Evolutionary conservation across 768 basidiomycete genomes (phyloP).

Genomic region (Naganishia kalamii): DNA sequence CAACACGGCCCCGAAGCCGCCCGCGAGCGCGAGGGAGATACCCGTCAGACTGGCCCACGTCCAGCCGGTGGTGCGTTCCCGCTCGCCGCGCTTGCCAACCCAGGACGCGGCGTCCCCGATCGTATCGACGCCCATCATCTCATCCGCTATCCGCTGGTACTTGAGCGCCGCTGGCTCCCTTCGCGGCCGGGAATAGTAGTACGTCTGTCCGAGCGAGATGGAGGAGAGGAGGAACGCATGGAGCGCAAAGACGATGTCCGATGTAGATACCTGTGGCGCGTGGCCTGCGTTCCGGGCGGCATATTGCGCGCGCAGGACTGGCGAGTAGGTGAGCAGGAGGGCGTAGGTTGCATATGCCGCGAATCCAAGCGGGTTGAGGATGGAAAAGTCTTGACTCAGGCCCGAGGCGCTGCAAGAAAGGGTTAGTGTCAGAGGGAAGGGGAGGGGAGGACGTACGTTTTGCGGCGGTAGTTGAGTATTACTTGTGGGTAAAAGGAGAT

Average conservation of each 20-base stretch:
- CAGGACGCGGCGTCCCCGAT: background rate
- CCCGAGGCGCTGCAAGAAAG: slow-evolving; percentile 40
- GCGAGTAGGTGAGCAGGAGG: slow-evolving; percentile 39
- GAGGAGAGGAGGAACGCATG: slow-evolving; percentile 45
- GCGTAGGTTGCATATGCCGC: slow-evolving; percentile 45
- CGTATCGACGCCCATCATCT: background rate
- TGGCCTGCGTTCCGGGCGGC: slow-evolving; percentile 45
- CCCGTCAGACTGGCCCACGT: slow-evolving; percentile 9
- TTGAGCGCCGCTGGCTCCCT: background rate
- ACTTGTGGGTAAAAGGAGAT: slow-evolving; percentile 49
- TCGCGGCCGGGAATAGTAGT: slow-evolving; percentile 34
- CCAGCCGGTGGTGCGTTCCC: slow-evolving; percentile 17
- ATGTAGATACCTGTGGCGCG: slow-evolving; percentile 41
- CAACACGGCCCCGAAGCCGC: background rate
- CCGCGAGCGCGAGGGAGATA: background rate
- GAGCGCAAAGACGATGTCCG: slow-evolving; percentile 49
- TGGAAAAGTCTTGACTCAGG: slow-evolving; percentile 47
- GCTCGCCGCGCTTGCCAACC: slow-evolving; percentile 5
- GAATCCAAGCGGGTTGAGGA: slow-evolving; percentile 48
- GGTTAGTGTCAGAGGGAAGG: slow-evolving; percentile 12
- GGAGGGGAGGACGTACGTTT: slow-evolving; percentile 30
- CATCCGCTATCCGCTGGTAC: slow-evolving; percentile 16
- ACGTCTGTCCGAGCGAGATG: slow-evolving; percentile 44
- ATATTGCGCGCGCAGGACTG: slow-evolving; percentile 45
- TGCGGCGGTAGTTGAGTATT: slow-evolving; percentile 45